phyloP scores from a whole-genome alignment of 139 green algal genomes.

The Prasinococcaceae sp. region DNA sequence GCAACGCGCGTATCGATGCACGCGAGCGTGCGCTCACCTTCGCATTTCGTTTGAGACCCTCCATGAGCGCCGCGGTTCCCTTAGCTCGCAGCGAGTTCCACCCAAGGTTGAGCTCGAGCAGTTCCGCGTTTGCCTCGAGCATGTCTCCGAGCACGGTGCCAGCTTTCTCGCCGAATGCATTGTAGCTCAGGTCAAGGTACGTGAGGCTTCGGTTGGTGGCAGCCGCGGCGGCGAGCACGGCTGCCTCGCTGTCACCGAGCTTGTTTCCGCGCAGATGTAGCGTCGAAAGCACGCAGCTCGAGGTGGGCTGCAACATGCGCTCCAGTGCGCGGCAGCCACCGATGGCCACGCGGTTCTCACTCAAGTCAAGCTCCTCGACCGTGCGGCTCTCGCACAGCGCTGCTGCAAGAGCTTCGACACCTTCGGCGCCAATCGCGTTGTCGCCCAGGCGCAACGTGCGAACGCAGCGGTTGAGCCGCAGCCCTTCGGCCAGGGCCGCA shows the following conservation, averaged over 20 bases:
- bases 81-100: background rate
- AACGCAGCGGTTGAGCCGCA: background rate
- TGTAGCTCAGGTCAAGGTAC: background rate
- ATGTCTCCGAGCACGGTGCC: background rate
- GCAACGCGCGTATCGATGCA: too few species aligned
- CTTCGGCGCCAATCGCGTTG: background rate
- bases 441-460: background rate
- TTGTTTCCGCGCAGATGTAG: background rate
- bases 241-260: background rate
- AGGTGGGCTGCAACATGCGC: background rate
- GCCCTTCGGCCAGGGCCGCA: background rate
- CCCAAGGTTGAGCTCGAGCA: background rate
- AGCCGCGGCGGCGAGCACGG: background rate
- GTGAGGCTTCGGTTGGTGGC: background rate
- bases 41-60: background rate
- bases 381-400: background rate
- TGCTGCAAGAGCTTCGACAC: too few species aligned
- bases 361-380: background rate
- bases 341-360: background rate
- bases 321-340: background rate
- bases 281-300: background rate
- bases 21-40: background rate
- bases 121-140: background rate
- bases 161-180: background rate
- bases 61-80: background rate